Evolutionary conservation across 257 asterid genomes (phyloP).

Genomic region (Jaltomata sinuosa): DNA sequence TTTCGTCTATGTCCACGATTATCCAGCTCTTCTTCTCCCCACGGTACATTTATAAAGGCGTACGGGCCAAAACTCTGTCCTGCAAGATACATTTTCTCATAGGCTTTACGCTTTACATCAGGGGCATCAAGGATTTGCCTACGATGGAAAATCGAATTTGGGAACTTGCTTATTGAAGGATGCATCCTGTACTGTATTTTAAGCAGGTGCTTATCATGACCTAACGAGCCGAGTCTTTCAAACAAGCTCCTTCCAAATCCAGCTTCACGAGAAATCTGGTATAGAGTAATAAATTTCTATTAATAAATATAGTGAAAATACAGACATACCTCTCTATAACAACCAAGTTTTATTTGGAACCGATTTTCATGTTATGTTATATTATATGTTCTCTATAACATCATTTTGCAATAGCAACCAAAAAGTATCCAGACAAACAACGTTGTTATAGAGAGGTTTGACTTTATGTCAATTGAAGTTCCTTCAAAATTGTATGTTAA

Average conservation of each 20-base stretch:
- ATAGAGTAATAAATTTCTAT: neutral
- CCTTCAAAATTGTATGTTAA: neutral
- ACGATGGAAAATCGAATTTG: neutral
- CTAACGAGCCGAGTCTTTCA: constrained; percentile 1
- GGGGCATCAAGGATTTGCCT: neutral
- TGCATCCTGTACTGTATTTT: constrained; percentile 11
- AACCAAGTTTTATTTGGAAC: neutral
- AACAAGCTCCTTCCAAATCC: neutral
- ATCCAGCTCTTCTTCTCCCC: constrained; percentile 42
- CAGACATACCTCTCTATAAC: neutral
- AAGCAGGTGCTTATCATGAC: constrained; percentile 1
- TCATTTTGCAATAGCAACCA: neutral
- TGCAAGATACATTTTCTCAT: constrained; percentile 16
- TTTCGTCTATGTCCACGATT: constrained; percentile 37
- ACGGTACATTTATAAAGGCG: constrained; percentile 41
- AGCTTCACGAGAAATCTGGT: neutral
- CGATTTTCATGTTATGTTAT: neutral
- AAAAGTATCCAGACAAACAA: neutral
- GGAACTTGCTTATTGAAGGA: constrained; percentile 5
- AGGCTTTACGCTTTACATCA: neutral
- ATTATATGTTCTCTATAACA: neutral
- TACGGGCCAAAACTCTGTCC: constrained; percentile 52
- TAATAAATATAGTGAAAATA: neutral
- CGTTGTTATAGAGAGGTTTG: neutral
- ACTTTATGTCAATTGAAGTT: neutral